Base-by-base conservation (phyloP, 495 filamentous ascomycete genomes). In the Hypoxylon crocopeplum region DNA sequence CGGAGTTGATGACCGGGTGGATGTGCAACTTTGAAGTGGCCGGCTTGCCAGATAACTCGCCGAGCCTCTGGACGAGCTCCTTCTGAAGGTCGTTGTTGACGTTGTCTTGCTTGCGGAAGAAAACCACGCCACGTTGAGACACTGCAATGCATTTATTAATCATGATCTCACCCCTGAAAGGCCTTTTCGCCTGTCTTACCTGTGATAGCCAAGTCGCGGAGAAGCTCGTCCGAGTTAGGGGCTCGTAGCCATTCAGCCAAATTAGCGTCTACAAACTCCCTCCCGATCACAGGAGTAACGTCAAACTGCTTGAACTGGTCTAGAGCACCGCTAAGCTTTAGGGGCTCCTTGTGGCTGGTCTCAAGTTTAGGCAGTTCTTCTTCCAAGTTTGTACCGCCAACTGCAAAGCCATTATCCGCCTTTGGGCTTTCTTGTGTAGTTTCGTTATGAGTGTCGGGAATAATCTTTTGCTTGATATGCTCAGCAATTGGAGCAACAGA, bases 121-220 rank as follows among this genome's bases (percentile, higher is more conserved):
- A 92, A 33, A 93, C 90, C 0, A 94, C 90, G 2, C 89, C 88
- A 0, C 89, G 84, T 59, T 87, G 85, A 12, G 89, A 93, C 62
- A 94, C 89, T 92, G 33, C 71, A 84, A 80, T 58, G 85, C 82
- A 22, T 81, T 79, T 4, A 83, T 83, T 40, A 80, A 82, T 17
- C 83, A 70, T 55, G 24, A 83, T 76, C n/a, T 3, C 78, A 78
- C 49, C 82, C 8, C 24, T 27, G 8, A 27, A 3, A 27, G 8
- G 24, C 8, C 4, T 8, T 27, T 8, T 8, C 77, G 8, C 80
- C 86, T 24, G 84, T 77, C 72, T 44, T 66, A 88, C 86, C 77
- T 10, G 83, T 88, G 22, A 88, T 80, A 15, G 87, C 86, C 2
- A 91, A 75, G 33, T 92, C 87, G 3, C 81, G 73, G 13, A 91